Evolutionary conservation across 2,329 filamentous ascomycete genomes (phyloP).

Genomic region (Ophiostoma tasmaniense): DNA sequence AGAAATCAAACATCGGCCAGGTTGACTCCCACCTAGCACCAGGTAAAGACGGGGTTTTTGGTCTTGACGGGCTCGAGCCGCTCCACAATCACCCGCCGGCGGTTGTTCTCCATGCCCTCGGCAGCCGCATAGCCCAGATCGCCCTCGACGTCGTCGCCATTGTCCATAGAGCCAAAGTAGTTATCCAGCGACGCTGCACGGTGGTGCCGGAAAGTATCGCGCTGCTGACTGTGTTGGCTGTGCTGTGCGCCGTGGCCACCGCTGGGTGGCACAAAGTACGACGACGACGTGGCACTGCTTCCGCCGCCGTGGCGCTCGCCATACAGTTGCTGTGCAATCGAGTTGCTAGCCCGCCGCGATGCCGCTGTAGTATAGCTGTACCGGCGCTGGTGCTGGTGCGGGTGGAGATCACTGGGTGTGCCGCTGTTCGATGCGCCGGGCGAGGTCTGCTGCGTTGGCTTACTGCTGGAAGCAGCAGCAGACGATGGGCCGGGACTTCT

Average conservation of each 20-base stretch:
- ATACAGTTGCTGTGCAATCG: constrained; percentile 46
- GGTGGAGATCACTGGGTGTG: constrained; percentile 22
- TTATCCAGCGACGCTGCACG: constrained; percentile 21
- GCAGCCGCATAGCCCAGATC: constrained; percentile 92
- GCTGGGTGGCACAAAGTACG: not conserved
- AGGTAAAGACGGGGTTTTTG: constrained; percentile 92
- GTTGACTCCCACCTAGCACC: constrained; percentile 57
- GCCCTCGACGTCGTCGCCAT: constrained; percentile 77
- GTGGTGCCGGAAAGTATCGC: constrained; percentile 3
- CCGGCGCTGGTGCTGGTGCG: constrained; percentile 42
- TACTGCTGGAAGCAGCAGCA: not conserved
- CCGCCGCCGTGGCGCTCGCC: constrained; percentile 24
- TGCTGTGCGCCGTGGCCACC: not conserved
- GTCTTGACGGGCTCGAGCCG: constrained; percentile 91
- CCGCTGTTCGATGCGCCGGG: not conserved
- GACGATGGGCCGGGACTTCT: not conserved
- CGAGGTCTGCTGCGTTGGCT: not conserved
- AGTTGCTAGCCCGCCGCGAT: constrained; percentile 40
- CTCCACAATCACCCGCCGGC: constrained; percentile 93
- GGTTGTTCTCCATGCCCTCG: constrained; percentile 84
- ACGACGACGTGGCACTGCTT: constrained; percentile 9
- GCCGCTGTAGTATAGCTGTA: constrained; percentile 46
- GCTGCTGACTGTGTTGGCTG: not conserved
- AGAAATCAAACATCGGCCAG: not conserved
- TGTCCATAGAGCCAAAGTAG: constrained; percentile 54